phyloP scores from a whole-genome alignment of 2,329 filamentous ascomycete genomes.

The Colletotrichum gigasporum region DNA sequence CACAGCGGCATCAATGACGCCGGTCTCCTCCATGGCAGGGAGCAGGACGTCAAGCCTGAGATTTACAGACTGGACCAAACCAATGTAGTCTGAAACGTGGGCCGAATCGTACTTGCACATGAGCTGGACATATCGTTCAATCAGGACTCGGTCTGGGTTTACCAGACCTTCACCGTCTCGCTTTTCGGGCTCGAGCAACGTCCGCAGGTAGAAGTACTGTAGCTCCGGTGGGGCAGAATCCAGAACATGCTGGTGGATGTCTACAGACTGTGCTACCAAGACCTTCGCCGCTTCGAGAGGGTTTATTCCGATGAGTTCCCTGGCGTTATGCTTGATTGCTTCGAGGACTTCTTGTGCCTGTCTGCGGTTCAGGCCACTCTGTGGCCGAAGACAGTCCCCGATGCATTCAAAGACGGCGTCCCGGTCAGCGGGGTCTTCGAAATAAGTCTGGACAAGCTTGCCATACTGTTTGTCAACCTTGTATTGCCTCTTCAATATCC shows the following conservation, averaged over 20 bases:
- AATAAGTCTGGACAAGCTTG: slow-evolving; percentile 80
- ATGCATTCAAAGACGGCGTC: slow-evolving; percentile 83
- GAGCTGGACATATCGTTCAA: slow-evolving; percentile 87
- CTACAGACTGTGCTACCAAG: slow-evolving; percentile 68
- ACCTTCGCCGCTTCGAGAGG: slow-evolving; percentile 71
- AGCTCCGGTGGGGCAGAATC: slow-evolving; percentile 67
- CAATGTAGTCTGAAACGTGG: slow-evolving; percentile 88
- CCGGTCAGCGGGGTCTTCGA: slow-evolving; percentile 84
- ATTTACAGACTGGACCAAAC: slow-evolving; percentile 78
- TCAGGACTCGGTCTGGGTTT: slow-evolving; percentile 64
- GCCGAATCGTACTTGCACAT: slow-evolving; percentile 87
- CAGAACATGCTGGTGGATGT: slow-evolving; percentile 74
- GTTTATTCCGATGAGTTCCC: slow-evolving; percentile 73
- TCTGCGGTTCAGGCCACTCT: slow-evolving; percentile 70
- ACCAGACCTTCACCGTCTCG: slow-evolving; percentile 42
- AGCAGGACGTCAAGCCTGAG: slow-evolving; percentile 78
- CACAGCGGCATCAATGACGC: slow-evolving; percentile 92
- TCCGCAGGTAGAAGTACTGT: slow-evolving; percentile 80
- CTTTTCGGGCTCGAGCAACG: slow-evolving; percentile 71
- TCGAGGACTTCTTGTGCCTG: slow-evolving; percentile 77
- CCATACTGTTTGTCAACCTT: slow-evolving; percentile 81
- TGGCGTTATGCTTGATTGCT: slow-evolving; percentile 72
- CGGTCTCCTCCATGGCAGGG: slow-evolving; percentile 87
- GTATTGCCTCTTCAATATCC: slow-evolving; percentile 91
- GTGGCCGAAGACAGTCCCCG: slow-evolving; percentile 74